These are phyloP conservation scores for Myxozyma vanderwaltii DNA, from an alignment of 805 yeast species.

Conservation along the genomic window DNA sequence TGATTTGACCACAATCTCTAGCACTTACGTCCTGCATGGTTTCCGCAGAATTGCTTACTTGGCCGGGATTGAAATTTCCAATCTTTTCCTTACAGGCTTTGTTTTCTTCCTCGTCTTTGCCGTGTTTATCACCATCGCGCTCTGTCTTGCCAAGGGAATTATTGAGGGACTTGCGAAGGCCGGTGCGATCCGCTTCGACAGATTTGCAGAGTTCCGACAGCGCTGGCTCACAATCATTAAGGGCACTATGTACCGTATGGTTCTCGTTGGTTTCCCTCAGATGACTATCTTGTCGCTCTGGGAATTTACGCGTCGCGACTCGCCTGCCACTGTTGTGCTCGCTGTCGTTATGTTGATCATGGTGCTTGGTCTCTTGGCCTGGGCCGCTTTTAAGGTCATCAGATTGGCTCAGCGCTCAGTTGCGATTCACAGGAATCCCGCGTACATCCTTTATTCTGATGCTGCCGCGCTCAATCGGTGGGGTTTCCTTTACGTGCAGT, in stretches of 20 bases:
- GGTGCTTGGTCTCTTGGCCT: constrained; percentile 59
- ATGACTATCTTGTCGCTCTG: constrained; percentile 77
- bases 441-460: constrained; percentile 87
- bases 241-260: constrained; percentile 83
- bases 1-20: constrained; percentile 52
- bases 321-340: constrained; percentile 77
- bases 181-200: constrained; percentile 59
- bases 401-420: constrained; percentile 72
- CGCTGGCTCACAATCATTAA: constrained; percentile 85
- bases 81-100: constrained; percentile 81
- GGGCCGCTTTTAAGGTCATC: constrained; percentile 75
- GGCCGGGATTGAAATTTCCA: constrained; percentile 83
- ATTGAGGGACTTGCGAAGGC: constrained; percentile 65
- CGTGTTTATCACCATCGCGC: constrained; percentile 54
- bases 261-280: constrained; percentile 86
- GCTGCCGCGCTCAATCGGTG: constrained; percentile 75
- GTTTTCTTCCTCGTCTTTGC: constrained; percentile 78
- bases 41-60: constrained; percentile 86
- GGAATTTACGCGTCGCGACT: constrained; percentile 84
- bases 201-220: constrained; percentile 73
- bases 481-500: constrained; percentile 92
- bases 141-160: constrained; percentile 67
- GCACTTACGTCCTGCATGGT: constrained; percentile 83
- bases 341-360: constrained; percentile 71
- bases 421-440: constrained; percentile 81